Evolutionary conservation across 2,329 filamentous ascomycete genomes (phyloP).

Genomic region (Botrytis galanthina): DNA sequence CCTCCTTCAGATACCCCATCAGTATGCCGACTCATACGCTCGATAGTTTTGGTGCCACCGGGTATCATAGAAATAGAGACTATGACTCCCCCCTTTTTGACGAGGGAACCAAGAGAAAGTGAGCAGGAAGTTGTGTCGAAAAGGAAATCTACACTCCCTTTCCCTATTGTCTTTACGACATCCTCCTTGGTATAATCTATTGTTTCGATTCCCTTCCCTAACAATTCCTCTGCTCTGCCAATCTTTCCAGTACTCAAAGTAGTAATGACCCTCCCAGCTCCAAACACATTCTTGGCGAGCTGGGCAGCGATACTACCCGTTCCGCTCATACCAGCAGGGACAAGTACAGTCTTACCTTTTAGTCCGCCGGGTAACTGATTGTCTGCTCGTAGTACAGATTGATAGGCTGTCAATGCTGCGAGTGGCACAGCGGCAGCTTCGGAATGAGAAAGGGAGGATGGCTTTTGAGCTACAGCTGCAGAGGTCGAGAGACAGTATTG

Average conservation of each 20-base stretch:
- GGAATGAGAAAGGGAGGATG: conserved; percentile 41
- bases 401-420: conserved; percentile 42
- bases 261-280: neutral
- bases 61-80: neutral
- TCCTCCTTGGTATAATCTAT: neutral
- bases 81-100: neutral
- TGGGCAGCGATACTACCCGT: neutral
- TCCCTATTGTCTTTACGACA: neutral
- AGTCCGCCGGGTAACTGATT: conserved; percentile 39
- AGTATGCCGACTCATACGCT: neutral
- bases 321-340: conserved; percentile 39
- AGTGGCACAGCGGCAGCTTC: conserved; percentile 45
- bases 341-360: conserved; percentile 42
- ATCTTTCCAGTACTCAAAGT: neutral
- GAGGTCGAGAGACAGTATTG: conserved; percentile 35
- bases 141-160: neutral
- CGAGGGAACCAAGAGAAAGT: neutral
- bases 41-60: neutral
- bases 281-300: neutral
- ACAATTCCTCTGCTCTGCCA: neutral
- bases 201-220: neutral
- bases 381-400: conserved; percentile 40
- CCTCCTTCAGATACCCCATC: neutral
- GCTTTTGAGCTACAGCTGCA: conserved; percentile 41
- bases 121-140: neutral